These are phyloP conservation scores for Botryotinia globosa DNA, from an alignment of 2,329 filamentous ascomycete genomes.

Conservation along the genomic window DNA sequence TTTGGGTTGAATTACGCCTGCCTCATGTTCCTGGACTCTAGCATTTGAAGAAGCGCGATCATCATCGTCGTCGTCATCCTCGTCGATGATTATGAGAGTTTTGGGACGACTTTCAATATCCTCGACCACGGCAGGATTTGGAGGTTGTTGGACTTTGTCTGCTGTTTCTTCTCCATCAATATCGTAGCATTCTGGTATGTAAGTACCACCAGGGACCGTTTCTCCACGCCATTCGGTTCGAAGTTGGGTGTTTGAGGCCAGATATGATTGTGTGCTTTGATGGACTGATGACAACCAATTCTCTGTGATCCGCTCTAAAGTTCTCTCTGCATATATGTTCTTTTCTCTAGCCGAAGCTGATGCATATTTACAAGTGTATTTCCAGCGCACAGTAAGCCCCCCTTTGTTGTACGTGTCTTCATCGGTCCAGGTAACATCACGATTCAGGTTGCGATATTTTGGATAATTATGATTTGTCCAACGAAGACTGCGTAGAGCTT, in stretches of 20 bases:
- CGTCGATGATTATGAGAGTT: background rate
- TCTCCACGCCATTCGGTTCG: slow-evolving; percentile 42
- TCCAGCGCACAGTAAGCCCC: slow-evolving; percentile 53
- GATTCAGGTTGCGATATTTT: slow-evolving; percentile 35
- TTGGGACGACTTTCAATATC: background rate
- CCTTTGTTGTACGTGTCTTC: slow-evolving; percentile 32
- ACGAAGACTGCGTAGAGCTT: slow-evolving; percentile 44
- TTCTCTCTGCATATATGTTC: slow-evolving; percentile 29
- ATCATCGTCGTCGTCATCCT: background rate
- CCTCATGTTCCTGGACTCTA: background rate
- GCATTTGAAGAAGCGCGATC: background rate
- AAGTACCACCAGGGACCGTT: slow-evolving; percentile 43
- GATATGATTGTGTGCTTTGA: background rate
- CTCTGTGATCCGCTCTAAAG: slow-evolving; percentile 25
- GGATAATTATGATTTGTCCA: slow-evolving; percentile 56
- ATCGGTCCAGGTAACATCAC: background rate
- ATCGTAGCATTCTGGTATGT: slow-evolving; percentile 31
- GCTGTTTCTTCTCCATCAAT: slow-evolving; percentile 20
- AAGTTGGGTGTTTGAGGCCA: slow-evolving; percentile 23
- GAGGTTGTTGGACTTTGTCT: background rate
- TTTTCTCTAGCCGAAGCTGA: slow-evolving; percentile 28
- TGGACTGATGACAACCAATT: background rate
- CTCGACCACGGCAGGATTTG: background rate
- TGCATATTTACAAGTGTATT: slow-evolving; percentile 37
- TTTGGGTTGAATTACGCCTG: background rate